Base-by-base conservation (phyloP, 2,329 filamentous ascomycete species). In the Sporothrix dimorphospora region DNA sequence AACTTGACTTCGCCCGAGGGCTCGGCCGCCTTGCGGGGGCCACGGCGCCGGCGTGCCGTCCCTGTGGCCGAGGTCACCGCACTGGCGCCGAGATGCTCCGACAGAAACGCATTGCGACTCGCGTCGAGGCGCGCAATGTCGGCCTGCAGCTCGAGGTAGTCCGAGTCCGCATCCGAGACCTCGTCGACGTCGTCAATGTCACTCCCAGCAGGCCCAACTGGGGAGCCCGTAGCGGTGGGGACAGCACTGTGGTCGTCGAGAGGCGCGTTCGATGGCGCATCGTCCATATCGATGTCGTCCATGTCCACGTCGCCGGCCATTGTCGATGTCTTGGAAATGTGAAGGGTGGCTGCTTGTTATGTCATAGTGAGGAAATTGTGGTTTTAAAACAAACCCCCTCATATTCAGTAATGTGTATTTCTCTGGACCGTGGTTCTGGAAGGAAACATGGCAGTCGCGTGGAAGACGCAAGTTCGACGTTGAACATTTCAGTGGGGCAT, bases 1-100 rank as follows among this genome's bases (percentile, higher is more conserved):
- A 87, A 84, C 77, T 91, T 93, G 79, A 94, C 92, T 76, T 94
- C 90, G 53, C 86, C 89, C 59, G 90, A 88, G 19, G 90, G 91
- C 78, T 92, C 91, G 9, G 88, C 89, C 30, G 89, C 86, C 78
- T 90, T 89, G 21, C 87, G 83, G 34, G 86, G 86, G 7, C 86
- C 86, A 6, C 81, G 78, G 72, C 78, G 81, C 16, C 73, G 76
- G 9, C 76, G 74, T 24, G 65, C 42, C 3, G 49, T 72, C 69
- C 34, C 74, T 12, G 21, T 73, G 76, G n/a, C 69, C n/a, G n/a
- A n/a, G n/a, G n/a, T n/a, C n/a, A n/a, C n/a, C n/a, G n/a, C n/a
- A n/a, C n/a, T 3, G 72, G 73, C 14, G 16, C 75, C 76, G 21
- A 79, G 75, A 57, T 79, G 79, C 74, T 78, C 76, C 8, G 77